Conservation (phyloP, 176 grass and related monocot species). For the Themeda triandra region DNA sequence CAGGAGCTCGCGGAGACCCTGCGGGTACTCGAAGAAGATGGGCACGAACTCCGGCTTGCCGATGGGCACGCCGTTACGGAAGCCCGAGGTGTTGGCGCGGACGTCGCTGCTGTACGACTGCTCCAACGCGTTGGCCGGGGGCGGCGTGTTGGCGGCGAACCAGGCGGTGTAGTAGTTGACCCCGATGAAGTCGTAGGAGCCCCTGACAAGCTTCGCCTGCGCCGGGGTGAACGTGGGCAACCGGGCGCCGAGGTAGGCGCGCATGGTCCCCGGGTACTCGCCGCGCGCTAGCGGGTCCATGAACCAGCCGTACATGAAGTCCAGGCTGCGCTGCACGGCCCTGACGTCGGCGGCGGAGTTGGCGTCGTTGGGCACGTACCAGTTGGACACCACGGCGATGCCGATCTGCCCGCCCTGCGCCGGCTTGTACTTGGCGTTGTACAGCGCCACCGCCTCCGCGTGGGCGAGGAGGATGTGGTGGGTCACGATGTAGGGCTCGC, state of each 20-base stretch:
- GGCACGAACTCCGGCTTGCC: conserved; percentile 23
- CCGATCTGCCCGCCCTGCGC: conserved; percentile 69
- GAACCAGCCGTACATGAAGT: conserved; percentile 78
- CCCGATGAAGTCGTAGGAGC: conserved; percentile 66
- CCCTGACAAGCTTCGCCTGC: conserved; percentile 32
- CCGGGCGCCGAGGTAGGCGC: conserved; percentile 37
- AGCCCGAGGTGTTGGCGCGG: conserved; percentile 14
- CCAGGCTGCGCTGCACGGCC: conserved; percentile 51
- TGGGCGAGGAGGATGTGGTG: conserved; percentile 68
- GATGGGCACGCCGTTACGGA: conserved; percentile 28
- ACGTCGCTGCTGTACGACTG: conserved; percentile 36
- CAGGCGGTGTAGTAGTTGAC: conserved; percentile 73
- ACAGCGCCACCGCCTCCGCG: conserved; percentile 43
- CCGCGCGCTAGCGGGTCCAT: conserved; percentile 63
- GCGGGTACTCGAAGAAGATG: conserved; percentile 54
- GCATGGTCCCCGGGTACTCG: conserved; percentile 69
- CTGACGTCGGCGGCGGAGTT: conserved; percentile 15
- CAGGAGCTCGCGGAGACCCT: conserved; percentile 46
- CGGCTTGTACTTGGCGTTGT: conserved; percentile 52
- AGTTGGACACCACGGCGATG: conserved; percentile 52
- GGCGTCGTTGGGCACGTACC: conserved; percentile 59
- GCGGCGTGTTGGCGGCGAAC: conserved; percentile 29
- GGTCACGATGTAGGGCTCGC: conserved; percentile 61
- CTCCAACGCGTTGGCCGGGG: neutral
- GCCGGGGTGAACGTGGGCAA: conserved; percentile 51